Base-by-base conservation (phyloP, 768 basidiomycete species). In the Porphyrellus cyaneotinctus region DNA sequence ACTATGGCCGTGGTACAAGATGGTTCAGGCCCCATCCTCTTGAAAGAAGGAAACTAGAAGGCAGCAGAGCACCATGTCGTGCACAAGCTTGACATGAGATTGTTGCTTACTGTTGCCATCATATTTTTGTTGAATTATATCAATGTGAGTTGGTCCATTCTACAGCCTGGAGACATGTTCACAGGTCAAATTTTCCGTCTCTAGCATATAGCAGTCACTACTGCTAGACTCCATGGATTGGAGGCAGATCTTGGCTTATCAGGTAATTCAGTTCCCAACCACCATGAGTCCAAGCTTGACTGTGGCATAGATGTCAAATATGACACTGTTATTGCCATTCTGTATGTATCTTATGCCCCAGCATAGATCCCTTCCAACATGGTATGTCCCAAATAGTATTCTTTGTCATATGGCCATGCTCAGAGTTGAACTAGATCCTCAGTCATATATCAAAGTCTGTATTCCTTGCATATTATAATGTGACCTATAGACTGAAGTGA, bases 311-410 rank as follows among this genome's bases (percentile, higher is more conserved):
- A 78, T 52, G 64, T 81, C 15, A 75, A 82, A 59, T 83, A 83
- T 58, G 70, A 71, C 20, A 76, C 77, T 4, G 68, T 81, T 20
- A 65, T 83, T 15, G 80, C 81, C 1, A 69, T 79, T 41, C 71
- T 83, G 26, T 83, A 76, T 54, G 84, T 72, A 3, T 80, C 81
- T 1, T 84, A 86, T 53, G 78, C 78, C 33, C 83, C 83, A 3
- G 78, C 80, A 15, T 83, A 85, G 58, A 77, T 86, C 48, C 84
- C 84, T 0, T 84, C 80, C 1, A 87, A 84, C 60, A 84, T 86
- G 79, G 83, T 79, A 54, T 15, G 71, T 39, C 10, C 43, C 18
- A 1, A 43, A 14, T 15, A 4, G 12, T n/a, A 30, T 30, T 9
- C 10, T 24, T n/a, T n/a, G n/a, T n/a, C n/a, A n/a, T n/a, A n/a